These are phyloP conservation scores for Mycena chlorophos DNA, from an alignment of 768 basidiomycete genomes.

Conservation along the genomic window DNA sequence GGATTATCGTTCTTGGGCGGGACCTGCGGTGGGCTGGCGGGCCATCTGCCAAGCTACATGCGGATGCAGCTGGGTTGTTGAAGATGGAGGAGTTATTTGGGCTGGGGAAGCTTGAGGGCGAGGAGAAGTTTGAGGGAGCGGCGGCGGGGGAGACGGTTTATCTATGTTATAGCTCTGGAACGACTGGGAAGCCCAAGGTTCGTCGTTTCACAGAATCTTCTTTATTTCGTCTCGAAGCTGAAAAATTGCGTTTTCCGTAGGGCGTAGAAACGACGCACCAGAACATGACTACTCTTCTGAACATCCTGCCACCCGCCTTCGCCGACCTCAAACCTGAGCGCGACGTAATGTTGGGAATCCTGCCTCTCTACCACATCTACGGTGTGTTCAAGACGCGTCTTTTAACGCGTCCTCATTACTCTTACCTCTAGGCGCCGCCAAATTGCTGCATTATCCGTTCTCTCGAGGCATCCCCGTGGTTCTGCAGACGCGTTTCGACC, in stretches of 20 bases:
- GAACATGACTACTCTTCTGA: constrained; percentile 50
- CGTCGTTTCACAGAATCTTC: constrained; percentile 21
- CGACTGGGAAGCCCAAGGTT: constrained; percentile 61
- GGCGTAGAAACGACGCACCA: constrained; percentile 44
- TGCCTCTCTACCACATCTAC: constrained; percentile 41
- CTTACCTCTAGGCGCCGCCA: constrained; percentile 1
- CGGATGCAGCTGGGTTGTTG: constrained; percentile 4
- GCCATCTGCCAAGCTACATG: neutral
- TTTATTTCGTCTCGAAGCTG: neutral
- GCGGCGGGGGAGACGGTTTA: constrained; percentile 24
- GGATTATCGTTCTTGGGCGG: constrained; percentile 10
- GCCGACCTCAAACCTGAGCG: constrained; percentile 28
- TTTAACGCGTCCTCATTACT: neutral
- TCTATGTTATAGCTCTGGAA: constrained; percentile 43
- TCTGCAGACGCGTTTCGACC: constrained; percentile 57
- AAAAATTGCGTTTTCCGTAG: neutral
- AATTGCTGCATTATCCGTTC: constrained; percentile 47
- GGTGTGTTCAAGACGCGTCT: constrained; percentile 13
- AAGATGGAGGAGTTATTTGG: constrained; percentile 21
- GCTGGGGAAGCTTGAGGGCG: constrained; percentile 14
- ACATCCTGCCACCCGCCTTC: constrained; percentile 40
- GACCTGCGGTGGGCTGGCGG: constrained; percentile 16
- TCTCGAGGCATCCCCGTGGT: constrained; percentile 40
- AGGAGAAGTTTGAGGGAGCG: constrained; percentile 26
- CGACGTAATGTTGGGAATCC: constrained; percentile 51